A percentile compares a stretch with the other conserved stretches of the same genome.
These are phyloP conservation scores for Solioccasus polychromus DNA, from an alignment of 768 basidiomycete genomes.

Conservation along the genomic window DNA sequence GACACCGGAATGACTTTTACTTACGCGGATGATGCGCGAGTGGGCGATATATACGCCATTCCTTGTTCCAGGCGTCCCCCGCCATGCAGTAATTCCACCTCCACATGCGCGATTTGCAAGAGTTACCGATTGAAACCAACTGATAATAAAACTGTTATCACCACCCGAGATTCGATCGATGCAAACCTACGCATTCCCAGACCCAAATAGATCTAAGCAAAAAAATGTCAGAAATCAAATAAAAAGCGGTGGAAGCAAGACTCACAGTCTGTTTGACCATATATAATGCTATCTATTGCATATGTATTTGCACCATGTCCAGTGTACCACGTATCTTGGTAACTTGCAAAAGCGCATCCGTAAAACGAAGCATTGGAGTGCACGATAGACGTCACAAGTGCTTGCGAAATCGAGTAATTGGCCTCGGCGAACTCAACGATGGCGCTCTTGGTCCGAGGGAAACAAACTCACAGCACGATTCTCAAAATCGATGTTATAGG, in stretches of 20 bases:
- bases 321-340: conserved; percentile 53
- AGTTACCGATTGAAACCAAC: conserved; percentile 59
- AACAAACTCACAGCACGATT: conserved; percentile 54
- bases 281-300: conserved; percentile 59
- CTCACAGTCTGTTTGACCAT: conserved; percentile 63
- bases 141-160: conserved; percentile 16
- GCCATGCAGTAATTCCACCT: conserved; percentile 66
- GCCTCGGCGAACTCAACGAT: conserved; percentile 28
- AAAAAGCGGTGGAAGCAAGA: too few relatives aligned
- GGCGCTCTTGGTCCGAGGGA: not conserved
- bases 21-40: conserved; percentile 54
- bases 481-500: conserved; percentile 65
- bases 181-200: conserved; percentile 6
- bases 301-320: conserved; percentile 58
- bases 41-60: conserved; percentile 54
- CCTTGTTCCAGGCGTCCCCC: conserved; percentile 42
- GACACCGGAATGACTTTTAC: conserved; percentile 16
- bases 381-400: conserved; percentile 59
- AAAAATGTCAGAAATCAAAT: not conserved
- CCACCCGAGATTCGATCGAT: not conserved
- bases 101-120: conserved; percentile 67
- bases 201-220: conserved; percentile 17
- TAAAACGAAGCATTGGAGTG: conserved; percentile 65
- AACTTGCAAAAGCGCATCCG: conserved; percentile 14
- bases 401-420: conserved; percentile 58